These are phyloP conservation scores for Syncephalastrum racemosum DNA, from an alignment of 371 early-diverging fungal species.

Conservation along the genomic window DNA sequence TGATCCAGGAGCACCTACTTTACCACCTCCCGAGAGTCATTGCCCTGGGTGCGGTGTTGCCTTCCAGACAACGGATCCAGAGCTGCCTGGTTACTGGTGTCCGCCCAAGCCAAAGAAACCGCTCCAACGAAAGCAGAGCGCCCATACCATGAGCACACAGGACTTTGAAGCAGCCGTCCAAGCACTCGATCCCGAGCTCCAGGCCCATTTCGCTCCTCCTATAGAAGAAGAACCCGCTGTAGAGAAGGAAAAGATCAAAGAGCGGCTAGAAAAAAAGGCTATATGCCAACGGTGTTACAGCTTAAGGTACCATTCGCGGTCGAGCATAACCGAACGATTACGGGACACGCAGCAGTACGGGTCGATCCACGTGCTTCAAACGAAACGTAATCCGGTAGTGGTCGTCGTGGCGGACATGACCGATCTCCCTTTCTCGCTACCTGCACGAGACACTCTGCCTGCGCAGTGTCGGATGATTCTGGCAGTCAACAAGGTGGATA, in stretches of 20 bases:
- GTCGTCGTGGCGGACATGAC: conserved; percentile 64
- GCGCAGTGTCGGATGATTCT: conserved; percentile 49
- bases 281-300: conserved; percentile 68
- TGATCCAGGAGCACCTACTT: no score
- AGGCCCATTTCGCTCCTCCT: conserved; percentile 22
- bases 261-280: conserved; percentile 10
- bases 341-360: conserved; percentile 55
- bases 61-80: conserved; percentile 50
- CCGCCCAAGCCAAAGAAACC: conserved; percentile 18
- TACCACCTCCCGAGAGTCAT: conserved; percentile 7
- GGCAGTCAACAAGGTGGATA: conserved; percentile 69
- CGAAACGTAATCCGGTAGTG: conserved; percentile 52
- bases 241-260: background rate
- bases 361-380: conserved; percentile 55
- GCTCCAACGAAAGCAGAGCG: conserved; percentile 16
- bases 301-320: conserved; percentile 49
- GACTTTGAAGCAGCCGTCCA: conserved; percentile 32
- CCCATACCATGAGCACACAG: conserved; percentile 34
- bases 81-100: conserved; percentile 52
- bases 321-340: conserved; percentile 40
- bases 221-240: conserved; percentile 16
- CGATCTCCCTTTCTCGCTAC: conserved; percentile 64
- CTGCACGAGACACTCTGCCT: conserved; percentile 38
- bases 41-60: conserved; percentile 75
- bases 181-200: conserved; percentile 32